These are phyloP conservation scores for Nannochloropsis gaditana DNA, from an alignment of 108 stramenopile genomes.

Conservation along the genomic window DNA sequence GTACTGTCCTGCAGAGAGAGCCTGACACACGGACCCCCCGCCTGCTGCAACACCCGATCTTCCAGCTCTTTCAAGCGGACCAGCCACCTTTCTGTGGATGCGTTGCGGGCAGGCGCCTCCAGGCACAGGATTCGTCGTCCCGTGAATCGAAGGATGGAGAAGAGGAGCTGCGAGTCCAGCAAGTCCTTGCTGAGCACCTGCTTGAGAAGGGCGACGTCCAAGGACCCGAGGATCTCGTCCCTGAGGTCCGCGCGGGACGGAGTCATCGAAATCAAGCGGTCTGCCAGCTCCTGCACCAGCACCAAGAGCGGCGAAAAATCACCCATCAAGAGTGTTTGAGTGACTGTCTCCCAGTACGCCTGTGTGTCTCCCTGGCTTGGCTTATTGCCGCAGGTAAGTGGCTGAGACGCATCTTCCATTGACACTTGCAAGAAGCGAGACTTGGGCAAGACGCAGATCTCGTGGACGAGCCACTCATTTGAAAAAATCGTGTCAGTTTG, in stretches of 20 bases:
- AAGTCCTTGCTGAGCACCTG: neutral
- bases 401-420: neutral
- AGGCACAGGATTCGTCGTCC: neutral
- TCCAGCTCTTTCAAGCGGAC: neutral
- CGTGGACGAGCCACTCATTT: neutral
- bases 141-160: neutral
- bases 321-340: neutral
- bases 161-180: neutral
- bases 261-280: neutral
- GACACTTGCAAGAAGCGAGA: neutral
- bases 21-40: neutral
- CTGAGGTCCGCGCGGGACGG: neutral
- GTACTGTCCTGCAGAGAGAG: neutral
- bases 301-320: neutral
- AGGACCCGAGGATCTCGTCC: neutral
- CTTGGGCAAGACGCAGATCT: neutral
- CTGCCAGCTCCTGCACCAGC: conserved; percentile 7
- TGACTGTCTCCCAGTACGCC: neutral
- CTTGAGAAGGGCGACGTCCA: neutral
- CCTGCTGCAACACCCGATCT: neutral
- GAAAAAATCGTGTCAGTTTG: neutral
- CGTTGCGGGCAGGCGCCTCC: neutral
- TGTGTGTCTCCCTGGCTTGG: neutral
- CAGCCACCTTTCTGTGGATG: neutral
- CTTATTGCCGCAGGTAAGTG: neutral